These are phyloP conservation scores for Eutrema yunnanense DNA, from an alignment of 345 rosid genomes.

Conservation along the genomic window DNA sequence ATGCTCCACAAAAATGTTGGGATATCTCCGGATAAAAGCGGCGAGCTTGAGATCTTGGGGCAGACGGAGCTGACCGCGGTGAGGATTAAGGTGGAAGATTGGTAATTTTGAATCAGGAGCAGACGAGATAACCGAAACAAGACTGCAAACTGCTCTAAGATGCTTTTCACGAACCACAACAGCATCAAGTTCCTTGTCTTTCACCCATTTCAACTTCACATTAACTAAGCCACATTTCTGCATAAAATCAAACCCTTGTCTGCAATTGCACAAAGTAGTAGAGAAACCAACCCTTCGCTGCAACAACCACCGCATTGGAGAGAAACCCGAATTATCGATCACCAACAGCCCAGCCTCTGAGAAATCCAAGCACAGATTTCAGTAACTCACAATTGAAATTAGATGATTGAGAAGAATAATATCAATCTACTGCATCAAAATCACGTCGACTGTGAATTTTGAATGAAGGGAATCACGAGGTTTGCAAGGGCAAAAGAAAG, in stretches of 20 bases:
- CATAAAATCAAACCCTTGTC: slow-evolving; percentile 36
- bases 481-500: no score
- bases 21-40: slow-evolving; percentile 61
- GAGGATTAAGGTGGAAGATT: slow-evolving; percentile 39
- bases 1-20: slow-evolving; percentile 53
- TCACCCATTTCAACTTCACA: slow-evolving; percentile 80
- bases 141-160: slow-evolving; percentile 55
- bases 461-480: no score
- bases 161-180: slow-evolving; percentile 50
- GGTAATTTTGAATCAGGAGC: slow-evolving; percentile 39
- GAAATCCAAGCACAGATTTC: no score
- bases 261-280: slow-evolving; percentile 28
- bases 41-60: slow-evolving; percentile 59
- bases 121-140: slow-evolving; percentile 50
- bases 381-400: no score
- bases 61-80: slow-evolving; percentile 61
- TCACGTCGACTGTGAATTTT: no score
- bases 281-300: slow-evolving; percentile 6
- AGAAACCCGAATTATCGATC: background rate
- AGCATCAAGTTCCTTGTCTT: slow-evolving; percentile 61
- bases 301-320: slow-evolving; percentile 30
- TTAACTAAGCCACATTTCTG: slow-evolving; percentile 59
- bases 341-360: background rate
- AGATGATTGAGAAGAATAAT: no score
- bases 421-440: no score